Conservation (phyloP, 495 filamentous ascomycete genomes). For the Penicillium cataractarum region DNA sequence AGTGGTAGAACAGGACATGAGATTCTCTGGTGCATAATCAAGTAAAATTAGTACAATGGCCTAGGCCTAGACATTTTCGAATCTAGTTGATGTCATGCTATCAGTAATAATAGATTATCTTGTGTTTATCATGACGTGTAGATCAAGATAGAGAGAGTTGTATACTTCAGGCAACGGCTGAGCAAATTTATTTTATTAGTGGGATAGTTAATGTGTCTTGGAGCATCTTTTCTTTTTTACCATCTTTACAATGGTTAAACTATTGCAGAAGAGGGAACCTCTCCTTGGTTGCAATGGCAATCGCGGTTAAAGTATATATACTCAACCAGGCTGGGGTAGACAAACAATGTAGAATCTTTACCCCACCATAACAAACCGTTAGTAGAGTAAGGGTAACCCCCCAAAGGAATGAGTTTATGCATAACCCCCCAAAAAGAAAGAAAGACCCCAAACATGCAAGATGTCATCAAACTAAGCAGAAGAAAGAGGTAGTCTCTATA, state of each 20-base stretch:
- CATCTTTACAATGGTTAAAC: not conserved
- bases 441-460: slow-evolving; percentile 4
- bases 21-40: not conserved
- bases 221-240: not conserved
- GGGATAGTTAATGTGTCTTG: too few relatives aligned
- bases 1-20: not conserved
- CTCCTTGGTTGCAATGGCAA: not conserved
- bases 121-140: not conserved
- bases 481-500: not conserved
- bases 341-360: not conserved
- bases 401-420: not conserved
- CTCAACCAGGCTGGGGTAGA: not conserved
- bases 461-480: slow-evolving; percentile 5
- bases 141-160: not conserved
- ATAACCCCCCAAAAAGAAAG: not conserved
- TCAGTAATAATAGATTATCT: not conserved
- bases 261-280: not conserved
- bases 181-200: too few relatives aligned
- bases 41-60: not conserved
- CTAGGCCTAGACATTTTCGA: not conserved
- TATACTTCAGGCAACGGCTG: slow-evolving; percentile 1
- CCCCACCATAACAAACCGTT: slow-evolving; percentile 5
- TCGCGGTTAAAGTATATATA: slow-evolving; percentile 5
- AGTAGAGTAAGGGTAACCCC: not conserved
- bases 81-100: not conserved